phyloP scores from a whole-genome alignment of 169 alveolate species.

The Perkinsus marinus region DNA sequence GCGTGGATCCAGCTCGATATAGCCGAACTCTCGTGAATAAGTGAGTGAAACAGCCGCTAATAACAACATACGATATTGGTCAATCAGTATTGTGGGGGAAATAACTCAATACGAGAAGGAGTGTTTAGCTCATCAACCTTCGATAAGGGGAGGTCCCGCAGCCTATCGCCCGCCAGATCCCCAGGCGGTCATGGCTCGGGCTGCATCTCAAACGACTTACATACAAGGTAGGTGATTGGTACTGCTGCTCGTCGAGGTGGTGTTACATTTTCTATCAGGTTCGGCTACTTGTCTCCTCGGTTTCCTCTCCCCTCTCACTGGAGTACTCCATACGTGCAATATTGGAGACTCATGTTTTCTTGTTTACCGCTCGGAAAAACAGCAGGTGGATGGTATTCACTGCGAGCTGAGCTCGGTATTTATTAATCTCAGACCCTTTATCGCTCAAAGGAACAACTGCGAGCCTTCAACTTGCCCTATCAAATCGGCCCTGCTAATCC shows the following conservation, averaged over 20 bases:
- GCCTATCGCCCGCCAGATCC: neutral
- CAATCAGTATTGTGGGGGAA: neutral
- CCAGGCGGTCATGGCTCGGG: neutral
- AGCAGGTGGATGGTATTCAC: neutral
- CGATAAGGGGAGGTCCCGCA: neutral
- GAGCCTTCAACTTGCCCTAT: neutral
- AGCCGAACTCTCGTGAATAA: neutral
- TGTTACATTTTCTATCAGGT: neutral
- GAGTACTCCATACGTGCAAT: neutral
- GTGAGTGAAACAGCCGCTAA: neutral
- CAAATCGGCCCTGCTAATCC: neutral
- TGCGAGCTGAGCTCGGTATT: neutral
- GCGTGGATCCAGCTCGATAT: neutral
- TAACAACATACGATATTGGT: neutral
- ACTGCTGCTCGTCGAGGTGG: neutral
- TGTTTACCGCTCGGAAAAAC: neutral
- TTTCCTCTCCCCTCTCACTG: neutral
- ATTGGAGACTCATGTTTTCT: neutral
- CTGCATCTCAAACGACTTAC: neutral
- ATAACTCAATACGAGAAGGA: neutral
- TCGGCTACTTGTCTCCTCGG: neutral
- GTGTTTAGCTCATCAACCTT: neutral
- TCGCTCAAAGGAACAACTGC: neutral
- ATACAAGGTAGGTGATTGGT: neutral
- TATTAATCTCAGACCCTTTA: neutral